phyloP scores from a whole-genome alignment of 2,329 filamentous ascomycete genomes.

The Pyrenophora seminiperda region DNA sequence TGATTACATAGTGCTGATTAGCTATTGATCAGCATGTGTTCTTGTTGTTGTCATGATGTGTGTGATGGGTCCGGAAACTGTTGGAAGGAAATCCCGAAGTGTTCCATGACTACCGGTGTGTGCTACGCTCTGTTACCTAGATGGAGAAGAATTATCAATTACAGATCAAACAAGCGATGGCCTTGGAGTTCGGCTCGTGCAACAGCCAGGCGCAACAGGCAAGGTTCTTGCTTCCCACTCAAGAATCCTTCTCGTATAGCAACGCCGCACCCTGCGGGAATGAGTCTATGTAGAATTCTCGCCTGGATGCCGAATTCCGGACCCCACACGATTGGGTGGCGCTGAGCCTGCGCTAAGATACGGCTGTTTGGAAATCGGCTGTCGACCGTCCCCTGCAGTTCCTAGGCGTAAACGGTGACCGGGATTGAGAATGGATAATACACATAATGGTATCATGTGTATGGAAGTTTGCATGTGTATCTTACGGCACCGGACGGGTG shows the following conservation, averaged over 20 bases:
- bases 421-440: neutral
- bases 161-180: conserved; percentile 13
- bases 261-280: conserved; percentile 3
- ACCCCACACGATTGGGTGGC: conserved; percentile 1
- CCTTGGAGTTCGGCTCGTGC: conserved; percentile 2
- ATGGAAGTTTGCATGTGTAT: conserved; percentile 10
- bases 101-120: no score
- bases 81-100: neutral
- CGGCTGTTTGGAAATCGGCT: conserved; percentile 3
- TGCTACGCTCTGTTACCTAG: no score
- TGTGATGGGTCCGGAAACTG: neutral
- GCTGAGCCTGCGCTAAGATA: conserved; percentile 2
- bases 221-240: no score
- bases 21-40: neutral
- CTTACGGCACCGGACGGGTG: neutral
- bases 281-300: conserved; percentile 8
- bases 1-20: no score
- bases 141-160: no score
- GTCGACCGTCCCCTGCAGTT: conserved; percentile 4
- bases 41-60: neutral
- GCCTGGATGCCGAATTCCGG: conserved; percentile 13
- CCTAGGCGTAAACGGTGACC: conserved; percentile 1
- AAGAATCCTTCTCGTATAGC: conserved; percentile 1
- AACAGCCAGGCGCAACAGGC: neutral
- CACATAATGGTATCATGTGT: conserved; percentile 3